Evolutionary conservation across 2,329 filamentous ascomycete species (phyloP), one percentile per base, ranked within the genome.

Genomic region (Ceratocystis eucalypticola): DNA sequence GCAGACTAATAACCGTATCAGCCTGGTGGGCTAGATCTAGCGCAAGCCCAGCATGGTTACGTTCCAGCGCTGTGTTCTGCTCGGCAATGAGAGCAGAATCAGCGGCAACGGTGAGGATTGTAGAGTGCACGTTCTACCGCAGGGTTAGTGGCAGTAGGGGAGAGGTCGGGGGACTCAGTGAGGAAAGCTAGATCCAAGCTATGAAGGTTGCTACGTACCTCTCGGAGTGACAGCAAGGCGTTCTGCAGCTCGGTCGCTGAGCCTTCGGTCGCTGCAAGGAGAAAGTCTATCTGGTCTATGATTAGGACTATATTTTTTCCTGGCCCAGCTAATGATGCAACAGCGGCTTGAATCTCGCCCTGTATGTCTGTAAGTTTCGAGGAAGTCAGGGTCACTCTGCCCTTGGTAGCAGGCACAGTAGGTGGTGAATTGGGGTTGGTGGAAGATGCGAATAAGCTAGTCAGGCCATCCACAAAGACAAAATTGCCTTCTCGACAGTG

Each of bases 21-120:
- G 91, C 89, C 71, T 84, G 81, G 73, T 96, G 91, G n/a, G 88
- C 88, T 69, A 88, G 76, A 5, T 82, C 83, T 45, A 91, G 78
- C 22, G 88, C 76, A 68, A 96, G 83, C n/a, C 85, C 81, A 1
- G 88, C 84, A 71, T 90, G 85, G 68, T 87, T 82, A 61, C 79
- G 82, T 73, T 94, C 89, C 53, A 95, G 74, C 1, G 82, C 80
- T 10, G 88, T 89, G 20, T 77, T 74, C 70, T 82, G 83, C 28
- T 76, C 73, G 37, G 82, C 80, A 64, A 92, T 76, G 37, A 96
- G 80, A 1, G 92, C 86, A 1, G 83, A 79, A 73, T 94, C 91
- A 28, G 89, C 88, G n/a, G 88, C 80, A 30, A 88, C 73, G 0
- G 87, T 83, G 53, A 94, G 71, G 20, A 94, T 75, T 1, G 85